These are phyloP conservation scores for Flaveria floridana DNA, from an alignment of 140 eudicot species.

Conservation along the genomic window DNA sequence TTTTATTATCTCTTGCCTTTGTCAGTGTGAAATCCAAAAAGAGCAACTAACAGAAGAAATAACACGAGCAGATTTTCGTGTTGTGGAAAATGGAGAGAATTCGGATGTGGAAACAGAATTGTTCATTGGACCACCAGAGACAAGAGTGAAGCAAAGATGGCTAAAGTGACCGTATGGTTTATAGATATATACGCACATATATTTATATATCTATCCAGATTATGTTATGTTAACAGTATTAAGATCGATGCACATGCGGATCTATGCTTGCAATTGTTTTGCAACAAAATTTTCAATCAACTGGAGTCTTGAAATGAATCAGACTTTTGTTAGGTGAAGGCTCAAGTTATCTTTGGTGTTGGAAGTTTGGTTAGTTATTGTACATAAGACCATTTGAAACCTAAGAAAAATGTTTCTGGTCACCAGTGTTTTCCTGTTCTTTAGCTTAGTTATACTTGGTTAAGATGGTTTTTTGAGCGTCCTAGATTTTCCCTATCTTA, in stretches of 20 bases:
- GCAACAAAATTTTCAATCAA: constrained; percentile 35
- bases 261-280: constrained; percentile 19
- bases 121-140: constrained; percentile 75
- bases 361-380: constrained; percentile 3
- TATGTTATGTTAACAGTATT: constrained; percentile 20
- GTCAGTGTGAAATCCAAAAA: constrained; percentile 35
- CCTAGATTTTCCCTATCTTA: too few relatives aligned
- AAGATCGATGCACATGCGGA: constrained; percentile 17
- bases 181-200: background rate
- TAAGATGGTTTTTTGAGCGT: too few relatives aligned
- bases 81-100: constrained; percentile 49
- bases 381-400: constrained; percentile 25
- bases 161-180: background rate
- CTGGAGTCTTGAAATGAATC: constrained; percentile 27
- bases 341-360: constrained; percentile 8
- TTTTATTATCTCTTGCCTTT: background rate
- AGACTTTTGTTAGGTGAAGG: constrained; percentile 19
- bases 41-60: constrained; percentile 42
- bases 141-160: constrained; percentile 44
- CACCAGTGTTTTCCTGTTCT: background rate
- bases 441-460: background rate
- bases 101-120: constrained; percentile 87
- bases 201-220: constrained; percentile 22
- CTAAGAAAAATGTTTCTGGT: constrained; percentile 7
- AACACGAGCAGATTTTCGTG: constrained; percentile 15